Evolutionary conservation across 2,329 filamentous ascomycete species (phyloP).

Genomic region (Fusarium continuum): DNA sequence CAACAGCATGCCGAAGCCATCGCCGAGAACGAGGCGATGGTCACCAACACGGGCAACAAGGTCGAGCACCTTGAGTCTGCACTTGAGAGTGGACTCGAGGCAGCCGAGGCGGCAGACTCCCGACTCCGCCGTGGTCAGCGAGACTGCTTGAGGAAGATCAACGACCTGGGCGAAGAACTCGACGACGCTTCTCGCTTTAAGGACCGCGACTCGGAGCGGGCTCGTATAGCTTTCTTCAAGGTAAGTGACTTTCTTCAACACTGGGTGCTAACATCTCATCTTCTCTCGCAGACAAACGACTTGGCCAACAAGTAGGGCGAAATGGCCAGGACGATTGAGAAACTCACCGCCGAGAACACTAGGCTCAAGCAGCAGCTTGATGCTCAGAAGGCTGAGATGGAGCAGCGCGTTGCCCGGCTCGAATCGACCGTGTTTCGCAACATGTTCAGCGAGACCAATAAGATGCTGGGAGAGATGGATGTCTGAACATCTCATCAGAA

Average conservation of each 20-base stretch:
- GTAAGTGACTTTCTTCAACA: not conserved
- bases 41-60: not conserved
- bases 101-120: not conserved
- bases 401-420: not conserved
- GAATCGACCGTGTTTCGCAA: not conserved
- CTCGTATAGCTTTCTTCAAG: too few relatives aligned
- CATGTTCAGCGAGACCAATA: not conserved
- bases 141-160: not conserved
- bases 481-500: too few relatives aligned
- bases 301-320: not conserved
- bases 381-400: not conserved
- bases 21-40: not conserved
- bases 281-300: not conserved
- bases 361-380: not conserved
- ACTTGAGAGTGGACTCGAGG: not conserved
- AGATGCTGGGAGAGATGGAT: not conserved
- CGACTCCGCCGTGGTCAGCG: not conserved
- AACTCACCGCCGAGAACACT: not conserved
- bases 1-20: not conserved
- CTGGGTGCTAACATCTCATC: not conserved
- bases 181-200: not conserved
- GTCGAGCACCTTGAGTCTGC: not conserved
- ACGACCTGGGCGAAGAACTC: not conserved
- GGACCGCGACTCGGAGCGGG: not conserved
- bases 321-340: not conserved